A percentile compares a stretch with the other conserved stretches of the same genome.
These are phyloP conservation scores for Monosporascus sp. DNA, from an alignment of 2,329 filamentous ascomycete species.

Conservation along the genomic window DNA sequence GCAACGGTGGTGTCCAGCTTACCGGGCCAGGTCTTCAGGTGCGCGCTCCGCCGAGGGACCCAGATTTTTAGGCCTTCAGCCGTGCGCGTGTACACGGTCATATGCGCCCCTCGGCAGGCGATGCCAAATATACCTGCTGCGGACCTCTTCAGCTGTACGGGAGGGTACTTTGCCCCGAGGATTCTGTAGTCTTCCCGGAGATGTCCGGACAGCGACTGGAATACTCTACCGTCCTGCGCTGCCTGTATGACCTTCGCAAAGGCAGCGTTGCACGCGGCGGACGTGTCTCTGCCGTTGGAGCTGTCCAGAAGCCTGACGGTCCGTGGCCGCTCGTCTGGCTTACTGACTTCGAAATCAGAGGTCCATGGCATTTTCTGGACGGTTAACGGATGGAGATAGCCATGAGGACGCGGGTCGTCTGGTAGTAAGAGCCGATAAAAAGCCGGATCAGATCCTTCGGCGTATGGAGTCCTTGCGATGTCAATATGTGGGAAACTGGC, in stretches of 20 bases:
- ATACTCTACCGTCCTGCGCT: slow-evolving; percentile 14
- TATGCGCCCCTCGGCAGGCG: slow-evolving; percentile 55
- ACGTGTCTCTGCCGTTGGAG: slow-evolving; percentile 16
- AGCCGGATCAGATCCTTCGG: slow-evolving; percentile 8
- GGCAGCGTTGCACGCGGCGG: slow-evolving; percentile 18
- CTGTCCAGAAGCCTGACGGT: slow-evolving; percentile 23
- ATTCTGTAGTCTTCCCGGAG: slow-evolving; percentile 26
- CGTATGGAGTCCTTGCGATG: slow-evolving; percentile 19
- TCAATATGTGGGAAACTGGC: slow-evolving; percentile 41
- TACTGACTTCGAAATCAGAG: slow-evolving; percentile 25
- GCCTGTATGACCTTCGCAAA: slow-evolving; percentile 20
- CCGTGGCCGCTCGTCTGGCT: slow-evolving; percentile 17
- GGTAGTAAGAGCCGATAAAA: slow-evolving; percentile 42
- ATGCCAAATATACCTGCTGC: slow-evolving; percentile 57
- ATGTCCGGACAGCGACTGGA: slow-evolving; percentile 16
- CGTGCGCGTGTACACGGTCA: slow-evolving; percentile 50
- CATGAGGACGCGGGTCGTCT: slow-evolving; percentile 40
- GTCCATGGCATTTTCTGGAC: slow-evolving; percentile 40
- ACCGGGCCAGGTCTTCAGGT: slow-evolving; percentile 63
- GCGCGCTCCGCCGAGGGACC: slow-evolving; percentile 58
- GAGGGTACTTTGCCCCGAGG: slow-evolving; percentile 17
- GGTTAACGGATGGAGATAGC: slow-evolving; percentile 41
- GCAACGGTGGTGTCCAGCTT: slow-evolving; percentile 73
- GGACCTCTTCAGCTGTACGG: slow-evolving; percentile 43
- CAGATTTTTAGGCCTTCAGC: slow-evolving; percentile 53